Conservation (phyloP, 2,329 filamentous ascomycete species). For the Aspergillus sp. region DNA sequence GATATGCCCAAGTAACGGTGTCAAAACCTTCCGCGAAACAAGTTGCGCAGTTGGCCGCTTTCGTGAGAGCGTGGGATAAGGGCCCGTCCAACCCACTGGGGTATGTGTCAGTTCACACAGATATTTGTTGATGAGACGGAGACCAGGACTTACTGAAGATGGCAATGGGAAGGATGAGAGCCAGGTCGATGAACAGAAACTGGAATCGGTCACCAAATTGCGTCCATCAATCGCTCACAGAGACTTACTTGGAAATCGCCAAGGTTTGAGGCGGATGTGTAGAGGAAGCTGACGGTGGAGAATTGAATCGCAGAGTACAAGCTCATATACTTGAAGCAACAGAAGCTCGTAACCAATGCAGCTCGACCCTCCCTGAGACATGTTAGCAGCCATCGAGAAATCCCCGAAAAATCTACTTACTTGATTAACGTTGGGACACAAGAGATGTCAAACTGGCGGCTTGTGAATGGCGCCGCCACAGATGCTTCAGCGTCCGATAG, state of each 20-base stretch:
- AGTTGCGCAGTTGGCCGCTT: constrained; percentile 89
- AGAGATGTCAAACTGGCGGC: constrained; percentile 87
- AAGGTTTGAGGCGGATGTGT: constrained; percentile 84
- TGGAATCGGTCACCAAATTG: constrained; percentile 19
- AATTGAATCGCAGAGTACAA: constrained; percentile 99
- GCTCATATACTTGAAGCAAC: constrained; percentile 99
- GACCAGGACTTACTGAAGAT: constrained; percentile 65
- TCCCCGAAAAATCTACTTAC: constrained; percentile 32
- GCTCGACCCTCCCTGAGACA: constrained; percentile 70
- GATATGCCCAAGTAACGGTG: constrained; percentile 83
- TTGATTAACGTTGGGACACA: constrained; percentile 88
- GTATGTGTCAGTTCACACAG: neutral
- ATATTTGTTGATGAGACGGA: neutral
- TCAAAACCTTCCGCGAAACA: constrained; percentile 84
- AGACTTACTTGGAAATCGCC: constrained; percentile 74
- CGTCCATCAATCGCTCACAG: neutral
- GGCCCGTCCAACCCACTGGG: constrained; percentile 84
- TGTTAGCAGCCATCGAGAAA: constrained; percentile 8
- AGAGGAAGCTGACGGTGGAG: constrained; percentile 91
- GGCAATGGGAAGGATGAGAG: constrained; percentile 87
- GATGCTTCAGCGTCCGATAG: constrained; percentile 95
- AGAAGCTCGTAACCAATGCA: constrained; percentile 94
- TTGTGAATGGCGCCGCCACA: constrained; percentile 96
- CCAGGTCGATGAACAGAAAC: constrained; percentile 90
- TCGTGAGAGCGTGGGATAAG: constrained; percentile 63